Evolutionary conservation across 495 filamentous ascomycete genomes (phyloP).

Genomic region (Penicillium steckii): DNA sequence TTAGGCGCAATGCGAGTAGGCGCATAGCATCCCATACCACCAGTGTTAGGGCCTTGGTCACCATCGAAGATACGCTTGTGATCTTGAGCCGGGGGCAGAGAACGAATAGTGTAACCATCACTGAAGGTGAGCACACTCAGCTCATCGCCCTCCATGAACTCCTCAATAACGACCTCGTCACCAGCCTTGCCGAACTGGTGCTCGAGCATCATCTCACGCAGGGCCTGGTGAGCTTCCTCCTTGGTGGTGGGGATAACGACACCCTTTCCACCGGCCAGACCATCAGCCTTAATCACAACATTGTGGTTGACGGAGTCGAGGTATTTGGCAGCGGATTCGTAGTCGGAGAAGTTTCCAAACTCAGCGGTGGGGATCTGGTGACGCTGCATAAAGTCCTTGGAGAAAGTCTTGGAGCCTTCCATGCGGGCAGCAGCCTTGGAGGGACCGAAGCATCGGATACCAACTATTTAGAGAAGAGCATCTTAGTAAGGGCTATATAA

Average conservation of each 20-base stretch:
- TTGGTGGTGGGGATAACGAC: conserved; percentile 81
- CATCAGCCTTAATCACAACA: conserved; percentile 87
- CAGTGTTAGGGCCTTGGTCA: conserved; percentile 90
- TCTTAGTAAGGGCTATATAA: conserved; percentile 11
- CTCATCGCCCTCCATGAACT: conserved; percentile 89
- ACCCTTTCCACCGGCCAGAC: conserved; percentile 87
- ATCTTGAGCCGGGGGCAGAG: conserved; percentile 91
- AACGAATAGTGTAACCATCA: conserved; percentile 82
- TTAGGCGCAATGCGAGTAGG: conserved; percentile 80
- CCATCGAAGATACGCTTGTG: conserved; percentile 94
- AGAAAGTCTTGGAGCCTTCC: conserved; percentile 96
- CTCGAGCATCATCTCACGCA: conserved; percentile 87
- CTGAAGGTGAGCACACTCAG: conserved; percentile 87
- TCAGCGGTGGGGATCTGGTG: conserved; percentile 87
- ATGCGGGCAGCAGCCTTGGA: conserved; percentile 81
- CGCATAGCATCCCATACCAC: conserved; percentile 97
- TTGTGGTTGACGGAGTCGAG: conserved; percentile 70
- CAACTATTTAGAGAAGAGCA: conserved; percentile 40
- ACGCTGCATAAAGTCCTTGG: conserved; percentile 96
- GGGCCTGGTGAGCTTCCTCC: conserved; percentile 75
- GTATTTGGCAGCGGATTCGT: conserved; percentile 72
- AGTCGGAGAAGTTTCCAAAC: conserved; percentile 85
- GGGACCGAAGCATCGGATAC: conserved; percentile 84
- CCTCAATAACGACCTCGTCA: conserved; percentile 93
- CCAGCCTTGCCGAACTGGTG: conserved; percentile 86